Evolutionary conservation across 352 stramenopile genomes (phyloP), one percentile per base, ranked within the genome.

Genomic region (Phytophthora hybrid): DNA sequence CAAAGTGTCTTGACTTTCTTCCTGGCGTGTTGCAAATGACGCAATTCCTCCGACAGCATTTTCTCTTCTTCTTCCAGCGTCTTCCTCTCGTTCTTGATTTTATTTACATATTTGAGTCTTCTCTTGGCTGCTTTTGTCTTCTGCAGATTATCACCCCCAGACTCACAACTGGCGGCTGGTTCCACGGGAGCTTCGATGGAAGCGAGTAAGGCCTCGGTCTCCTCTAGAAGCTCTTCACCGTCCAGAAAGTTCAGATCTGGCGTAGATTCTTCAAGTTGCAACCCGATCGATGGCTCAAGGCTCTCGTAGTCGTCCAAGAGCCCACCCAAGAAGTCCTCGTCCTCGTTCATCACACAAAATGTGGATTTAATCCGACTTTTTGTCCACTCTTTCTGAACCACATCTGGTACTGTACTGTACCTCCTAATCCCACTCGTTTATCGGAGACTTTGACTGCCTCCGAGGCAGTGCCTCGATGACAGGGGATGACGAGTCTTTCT

Each of bases 41-140:
- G 14, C n/a, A 76, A 47, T 44, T 69, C 41, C n/a, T 68, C 49
- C 5, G 69, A 62, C 26, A 82, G 29, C 56, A 54, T 5, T 2
- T 10, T 55, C 16, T 75, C 59, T 18, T 78, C 21, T 31, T 66
- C 7, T n/a, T 73, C 41, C 67, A 84, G 14, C 9, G 60, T 70
- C 55, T 70, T 8, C 14, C 76, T 46, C 66, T 84, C 78, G 5
- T 55, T 63, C 41, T 77, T 74, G 26, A 80, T 37, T 5, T 73
- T 77, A 7, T 82, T 60, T 9, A 65, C 62, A 8, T 82, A 78
- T 44, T 66, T 69, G 18, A 80, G 55, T 39, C 71, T 54, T 8
- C 73, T 60, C 13, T 69, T 64, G 23, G 63, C 59, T 16, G 69
- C 69, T 47, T 74, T 69, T 6, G 46, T 18, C 39, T 46, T 46